These are phyloP conservation scores for Kodamaea fukazawae DNA, from an alignment of 805 yeast genomes.

Conservation along the genomic window DNA sequence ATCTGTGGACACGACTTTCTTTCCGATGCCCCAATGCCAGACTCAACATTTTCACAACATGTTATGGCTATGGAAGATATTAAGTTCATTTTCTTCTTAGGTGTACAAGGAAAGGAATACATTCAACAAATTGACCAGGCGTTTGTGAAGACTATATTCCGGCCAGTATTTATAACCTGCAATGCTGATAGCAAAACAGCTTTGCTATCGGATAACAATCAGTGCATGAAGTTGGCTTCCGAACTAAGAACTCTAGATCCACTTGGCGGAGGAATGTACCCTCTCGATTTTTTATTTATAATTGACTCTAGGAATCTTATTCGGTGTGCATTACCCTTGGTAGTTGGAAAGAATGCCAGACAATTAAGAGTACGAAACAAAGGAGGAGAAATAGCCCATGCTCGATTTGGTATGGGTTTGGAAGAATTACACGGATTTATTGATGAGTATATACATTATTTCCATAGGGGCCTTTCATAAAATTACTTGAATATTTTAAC, in stretches of 20 bases:
- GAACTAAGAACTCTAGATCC: slow-evolving; percentile 31
- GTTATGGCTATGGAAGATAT: no score
- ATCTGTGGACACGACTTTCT: no score
- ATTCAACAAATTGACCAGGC: slow-evolving; percentile 15
- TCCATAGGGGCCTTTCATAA: background rate
- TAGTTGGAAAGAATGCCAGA: slow-evolving; percentile 4
- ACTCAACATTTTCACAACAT: no score
- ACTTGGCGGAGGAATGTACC: slow-evolving; percentile 37
- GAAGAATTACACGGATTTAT: slow-evolving; percentile 7
- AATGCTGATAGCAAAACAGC: slow-evolving; percentile 5
- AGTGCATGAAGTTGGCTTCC: slow-evolving; percentile 22
- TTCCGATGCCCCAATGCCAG: no score
- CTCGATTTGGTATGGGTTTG: slow-evolving; percentile 10
- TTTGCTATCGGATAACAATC: slow-evolving; percentile 10
- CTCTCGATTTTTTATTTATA: slow-evolving; percentile 28
- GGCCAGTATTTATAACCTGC: slow-evolving; percentile 17
- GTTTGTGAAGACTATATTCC: slow-evolving; percentile 3
- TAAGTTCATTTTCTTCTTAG: slow-evolving; percentile 26
- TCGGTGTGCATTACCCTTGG: slow-evolving; percentile 12
- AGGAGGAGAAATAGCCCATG: slow-evolving; percentile 7
- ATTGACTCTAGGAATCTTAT: slow-evolving; percentile 15
- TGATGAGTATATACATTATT: slow-evolving; percentile 9
- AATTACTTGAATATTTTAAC: slow-evolving; percentile 30
- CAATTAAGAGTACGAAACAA: slow-evolving; percentile 1
- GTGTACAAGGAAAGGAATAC: slow-evolving; percentile 32